Evolutionary conservation across 352 stramenopile species (phyloP).

Genomic region (Phytopythium chamaehyphon): DNA sequence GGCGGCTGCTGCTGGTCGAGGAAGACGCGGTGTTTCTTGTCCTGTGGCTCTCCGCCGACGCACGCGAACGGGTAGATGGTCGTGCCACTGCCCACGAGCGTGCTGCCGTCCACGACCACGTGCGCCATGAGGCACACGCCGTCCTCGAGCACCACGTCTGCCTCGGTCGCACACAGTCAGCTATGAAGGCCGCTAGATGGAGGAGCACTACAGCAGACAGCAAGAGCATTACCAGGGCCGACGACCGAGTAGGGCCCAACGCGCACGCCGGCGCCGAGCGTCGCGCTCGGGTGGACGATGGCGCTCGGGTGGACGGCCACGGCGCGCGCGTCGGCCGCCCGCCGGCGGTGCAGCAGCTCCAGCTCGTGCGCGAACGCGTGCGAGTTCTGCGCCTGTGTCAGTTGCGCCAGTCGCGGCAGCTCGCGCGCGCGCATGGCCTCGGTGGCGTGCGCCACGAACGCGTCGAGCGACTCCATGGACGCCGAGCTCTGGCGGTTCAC

Average conservation of each 20-base stretch:
- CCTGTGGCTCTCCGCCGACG: slow-evolving; percentile 68
- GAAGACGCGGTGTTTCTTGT: slow-evolving; percentile 67
- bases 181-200: slow-evolving; percentile 1
- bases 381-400: not conserved
- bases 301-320: slow-evolving; percentile 57
- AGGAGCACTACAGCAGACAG: too few relatives aligned
- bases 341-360: slow-evolving; percentile 4
- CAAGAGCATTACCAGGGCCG: slow-evolving; percentile 61
- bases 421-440: not conserved
- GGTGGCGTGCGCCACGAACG: slow-evolving; percentile 38
- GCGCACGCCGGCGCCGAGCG: slow-evolving; percentile 51
- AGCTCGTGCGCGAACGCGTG: slow-evolving; percentile 1
- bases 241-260: slow-evolving; percentile 73
- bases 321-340: not conserved
- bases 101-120: slow-evolving; percentile 72
- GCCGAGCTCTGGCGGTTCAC: slow-evolving; percentile 7
- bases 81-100: slow-evolving; percentile 46
- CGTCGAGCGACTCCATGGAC: slow-evolving; percentile 43
- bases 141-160: slow-evolving; percentile 67
- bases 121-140: slow-evolving; percentile 64
- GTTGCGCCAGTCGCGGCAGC: too few relatives aligned
- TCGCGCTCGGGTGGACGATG: slow-evolving; percentile 60
- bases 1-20: slow-evolving; percentile 1
- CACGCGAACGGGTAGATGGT: slow-evolving; percentile 71
- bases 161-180: too few relatives aligned